Percentiles rank a stretch among this genome's conserved stretches.
Evolutionary conservation across 2,329 filamentous ascomycete species (phyloP).

Genomic region (Botrytis byssoidea): DNA sequence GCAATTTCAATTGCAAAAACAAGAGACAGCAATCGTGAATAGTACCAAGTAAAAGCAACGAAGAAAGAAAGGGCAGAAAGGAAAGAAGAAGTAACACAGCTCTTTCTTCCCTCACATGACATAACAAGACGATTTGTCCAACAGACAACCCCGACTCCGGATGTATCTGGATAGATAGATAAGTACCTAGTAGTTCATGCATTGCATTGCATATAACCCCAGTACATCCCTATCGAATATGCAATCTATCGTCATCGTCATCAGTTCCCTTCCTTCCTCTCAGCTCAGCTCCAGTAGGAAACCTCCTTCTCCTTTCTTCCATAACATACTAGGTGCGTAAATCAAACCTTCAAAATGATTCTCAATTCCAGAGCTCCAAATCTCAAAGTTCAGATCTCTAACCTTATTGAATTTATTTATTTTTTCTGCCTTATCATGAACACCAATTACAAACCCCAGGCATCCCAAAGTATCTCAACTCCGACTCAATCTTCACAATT

Average conservation of each 20-base stretch:
- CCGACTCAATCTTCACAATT: not conserved
- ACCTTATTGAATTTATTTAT: too few relatives aligned
- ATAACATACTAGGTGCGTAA: accelerated
- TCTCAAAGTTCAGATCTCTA: not conserved
- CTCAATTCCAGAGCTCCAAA: too few relatives aligned
- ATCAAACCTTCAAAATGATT: not conserved
- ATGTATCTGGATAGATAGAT: too few relatives aligned
- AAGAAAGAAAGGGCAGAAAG: not conserved
- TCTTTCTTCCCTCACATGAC: not conserved
- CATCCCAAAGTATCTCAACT: not conserved
- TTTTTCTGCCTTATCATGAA: not conserved
- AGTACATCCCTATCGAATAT: not conserved
- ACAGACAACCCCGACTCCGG: too few relatives aligned
- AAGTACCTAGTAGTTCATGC: not conserved
- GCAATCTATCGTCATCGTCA: not conserved
- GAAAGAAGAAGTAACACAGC: not conserved
- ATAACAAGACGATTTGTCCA: not conserved
- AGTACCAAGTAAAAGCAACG: not conserved
- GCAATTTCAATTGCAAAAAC: not conserved
- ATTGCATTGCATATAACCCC: not conserved
- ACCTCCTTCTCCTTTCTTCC: too few relatives aligned
- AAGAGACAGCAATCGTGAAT: not conserved
- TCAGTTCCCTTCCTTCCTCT: too few relatives aligned
- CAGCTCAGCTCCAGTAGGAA: too few relatives aligned
- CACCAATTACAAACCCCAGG: too few relatives aligned